Evolutionary conservation across 345 rosid genomes (phyloP), one percentile per base, ranked within the genome.

Genomic region (Linum lewisii): DNA sequence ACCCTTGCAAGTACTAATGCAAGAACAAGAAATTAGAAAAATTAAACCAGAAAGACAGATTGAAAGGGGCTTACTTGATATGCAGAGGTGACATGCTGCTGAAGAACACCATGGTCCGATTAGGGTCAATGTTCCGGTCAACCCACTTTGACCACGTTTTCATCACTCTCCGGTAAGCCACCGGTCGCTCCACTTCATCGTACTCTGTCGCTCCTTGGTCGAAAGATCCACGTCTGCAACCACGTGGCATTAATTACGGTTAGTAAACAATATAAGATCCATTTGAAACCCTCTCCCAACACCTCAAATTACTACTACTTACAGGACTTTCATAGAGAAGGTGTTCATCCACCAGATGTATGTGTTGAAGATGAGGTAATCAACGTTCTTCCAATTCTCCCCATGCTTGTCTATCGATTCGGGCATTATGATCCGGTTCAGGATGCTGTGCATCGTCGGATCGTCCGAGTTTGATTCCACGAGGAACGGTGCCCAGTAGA

Each of bases 141-240:
- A 90, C 76, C 97, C 99, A 93, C 61, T 85, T 84, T 7, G 97
- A 90, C 99, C 97, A 90, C 15, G 97, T 89, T 68, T 74, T 85
- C 71, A 93, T 64, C 11, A 78, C 95, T 51, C 89, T 58, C 56
- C 70, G 62, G 54, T 90, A 93, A 50, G 97, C 97, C 19, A 85
- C 69, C 0, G 73, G 72, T 57, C 95, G 74, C 23, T 80, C 83
- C 66, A 93, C 49, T 15, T 78, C 83, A 66, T 84, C 86, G 0
- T 78, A 89, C 52, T 90, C 92, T 5, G 79, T 82, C 26, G 75
- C 72, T 9, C 95, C 97, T 58, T 93, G 88, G 20, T 77, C 83
- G 60, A 90, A 90, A 1, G 99, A 89, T 62, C 99, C 99, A 82
- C 92, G 82, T 23, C 84, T 84, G 64, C 49, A 64, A n/a, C 20